Conservation (phyloP, 2,329 filamentous ascomycete species). For the Pezicula rhizophila region DNA sequence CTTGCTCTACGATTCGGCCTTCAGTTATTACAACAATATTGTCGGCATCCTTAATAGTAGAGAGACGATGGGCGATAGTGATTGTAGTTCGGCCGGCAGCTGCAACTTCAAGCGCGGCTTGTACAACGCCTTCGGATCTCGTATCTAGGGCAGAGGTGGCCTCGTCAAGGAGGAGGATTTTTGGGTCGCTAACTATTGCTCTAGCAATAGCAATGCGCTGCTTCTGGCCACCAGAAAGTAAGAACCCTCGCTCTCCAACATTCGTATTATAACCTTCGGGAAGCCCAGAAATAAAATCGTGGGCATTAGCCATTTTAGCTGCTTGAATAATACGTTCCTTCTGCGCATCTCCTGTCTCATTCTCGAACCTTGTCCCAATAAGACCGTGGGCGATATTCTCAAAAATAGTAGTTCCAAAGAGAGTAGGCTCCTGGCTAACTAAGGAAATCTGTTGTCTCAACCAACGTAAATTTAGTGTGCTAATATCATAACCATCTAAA, state of each 20-base stretch:
- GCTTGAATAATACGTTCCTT: slow-evolving; percentile 70
- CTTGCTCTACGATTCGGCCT: slow-evolving; percentile 84
- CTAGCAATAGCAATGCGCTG: slow-evolving; percentile 93
- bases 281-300: slow-evolving; percentile 78
- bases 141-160: slow-evolving; percentile 92
- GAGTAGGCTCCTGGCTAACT: slow-evolving; percentile 86
- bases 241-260: slow-evolving; percentile 90
- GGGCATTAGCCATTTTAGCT: slow-evolving; percentile 86
- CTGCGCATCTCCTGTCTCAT: slow-evolving; percentile 61
- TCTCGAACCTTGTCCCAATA: slow-evolving; percentile 74
- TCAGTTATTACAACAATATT: slow-evolving; percentile 91
- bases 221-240: slow-evolving; percentile 92
- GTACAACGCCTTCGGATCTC: slow-evolving; percentile 89
- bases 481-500: slow-evolving; percentile 78
- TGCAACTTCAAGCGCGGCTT: slow-evolving; percentile 83
- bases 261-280: slow-evolving; percentile 90
- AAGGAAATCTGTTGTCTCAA: slow-evolving; percentile 86
- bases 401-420: slow-evolving; percentile 85
- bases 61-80: slow-evolving; percentile 89
- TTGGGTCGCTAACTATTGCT: slow-evolving; percentile 84
- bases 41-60: slow-evolving; percentile 88
- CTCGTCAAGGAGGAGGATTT: slow-evolving; percentile 88
- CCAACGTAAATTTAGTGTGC: slow-evolving; percentile 80
- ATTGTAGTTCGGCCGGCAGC: slow-evolving; percentile 87
- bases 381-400: slow-evolving; percentile 87